Conservation (phyloP, 805 yeast species). For the Spathaspora girioi region DNA sequence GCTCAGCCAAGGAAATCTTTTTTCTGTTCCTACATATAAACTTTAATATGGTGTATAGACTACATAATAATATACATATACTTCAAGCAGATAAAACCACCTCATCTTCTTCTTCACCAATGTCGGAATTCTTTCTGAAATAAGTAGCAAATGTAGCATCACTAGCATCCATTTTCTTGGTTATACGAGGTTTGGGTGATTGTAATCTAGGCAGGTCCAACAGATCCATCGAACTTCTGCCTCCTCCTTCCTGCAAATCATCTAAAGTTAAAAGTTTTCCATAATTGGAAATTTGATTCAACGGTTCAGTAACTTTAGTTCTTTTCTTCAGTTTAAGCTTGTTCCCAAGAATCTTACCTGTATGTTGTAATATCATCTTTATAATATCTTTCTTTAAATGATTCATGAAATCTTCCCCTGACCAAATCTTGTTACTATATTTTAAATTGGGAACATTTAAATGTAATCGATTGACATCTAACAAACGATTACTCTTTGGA, state of each 20-base stretch:
- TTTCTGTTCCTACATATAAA: not conserved
- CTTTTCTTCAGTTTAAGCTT: conserved; percentile 50
- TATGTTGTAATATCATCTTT: conserved; percentile 55
- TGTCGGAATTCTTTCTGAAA: conserved; percentile 1
- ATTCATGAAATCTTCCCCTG: conserved; percentile 61
- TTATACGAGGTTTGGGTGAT: not conserved
- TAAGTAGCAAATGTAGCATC: conserved; percentile 5
- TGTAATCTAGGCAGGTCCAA: conserved; percentile 1
- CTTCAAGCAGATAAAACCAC: not conserved
- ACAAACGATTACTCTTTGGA: conserved; percentile 60
- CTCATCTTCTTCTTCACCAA: conserved; percentile 1
- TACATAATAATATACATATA: not conserved
- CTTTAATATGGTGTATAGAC: no score
- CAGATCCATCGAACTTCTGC: conserved; percentile 16
- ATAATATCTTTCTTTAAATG: conserved; percentile 61
- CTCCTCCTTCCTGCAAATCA: conserved; percentile 34
- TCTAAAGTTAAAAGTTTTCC: conserved; percentile 33
- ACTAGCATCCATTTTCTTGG: conserved; percentile 2
- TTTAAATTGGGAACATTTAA: conserved; percentile 60
- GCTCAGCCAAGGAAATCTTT: no score
- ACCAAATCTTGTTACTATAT: conserved; percentile 49
- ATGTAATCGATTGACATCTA: conserved; percentile 73
- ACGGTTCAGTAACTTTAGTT: conserved; percentile 23
- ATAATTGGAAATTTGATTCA: conserved; percentile 39
- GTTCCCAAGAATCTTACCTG: conserved; percentile 78